Conservation (phyloP, 2,329 filamentous ascomycete genomes). For the Tolypocladium tundrense region DNA sequence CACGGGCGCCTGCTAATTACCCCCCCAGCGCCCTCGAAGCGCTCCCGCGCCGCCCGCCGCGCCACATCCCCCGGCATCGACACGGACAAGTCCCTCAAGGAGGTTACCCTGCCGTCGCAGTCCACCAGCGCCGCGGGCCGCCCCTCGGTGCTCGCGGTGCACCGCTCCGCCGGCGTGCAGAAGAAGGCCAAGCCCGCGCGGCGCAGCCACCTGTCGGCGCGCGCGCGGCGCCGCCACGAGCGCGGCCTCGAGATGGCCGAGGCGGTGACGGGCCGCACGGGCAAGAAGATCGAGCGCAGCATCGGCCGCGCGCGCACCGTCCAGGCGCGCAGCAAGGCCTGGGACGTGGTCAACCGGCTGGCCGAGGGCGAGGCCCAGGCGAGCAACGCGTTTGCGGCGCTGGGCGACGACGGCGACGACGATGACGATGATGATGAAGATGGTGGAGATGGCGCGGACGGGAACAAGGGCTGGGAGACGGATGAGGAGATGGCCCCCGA, state of each 20-base stretch:
- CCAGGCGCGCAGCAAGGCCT: constrained; percentile 39
- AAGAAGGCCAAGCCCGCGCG: constrained; percentile 54
- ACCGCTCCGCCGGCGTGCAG: constrained; percentile 54
- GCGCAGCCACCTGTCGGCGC: constrained; percentile 43
- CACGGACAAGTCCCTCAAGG: constrained; percentile 61
- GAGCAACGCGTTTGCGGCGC: constrained; percentile 6
- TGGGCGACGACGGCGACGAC: constrained; percentile 13
- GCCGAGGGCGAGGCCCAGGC: constrained; percentile 12
- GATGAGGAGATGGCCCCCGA: constrained; percentile 24
- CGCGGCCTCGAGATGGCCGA: constrained; percentile 48
- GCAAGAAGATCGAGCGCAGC: constrained; percentile 45
- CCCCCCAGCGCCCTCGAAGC: constrained; percentile 47
- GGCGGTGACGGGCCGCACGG: constrained; percentile 48
- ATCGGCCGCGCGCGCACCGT: constrained; percentile 35
- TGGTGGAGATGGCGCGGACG: constrained; percentile 10
- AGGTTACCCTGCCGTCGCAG: constrained; percentile 39
- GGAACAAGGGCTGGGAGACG: constrained; percentile 16
- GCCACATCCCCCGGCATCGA: constrained; percentile 61
- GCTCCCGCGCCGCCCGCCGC: constrained; percentile 66
- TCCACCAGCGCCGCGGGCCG: constrained; percentile 22
- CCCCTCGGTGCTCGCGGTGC: constrained; percentile 59
- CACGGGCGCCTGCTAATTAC: too few species aligned
- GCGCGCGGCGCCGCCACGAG: constrained; percentile 45
- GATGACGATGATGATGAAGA: constrained; percentile 14
- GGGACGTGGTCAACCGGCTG: constrained; percentile 47